These are phyloP conservation scores for Coemansia sp. DNA, from an alignment of 192 early-diverging fungal species.

Conservation along the genomic window DNA sequence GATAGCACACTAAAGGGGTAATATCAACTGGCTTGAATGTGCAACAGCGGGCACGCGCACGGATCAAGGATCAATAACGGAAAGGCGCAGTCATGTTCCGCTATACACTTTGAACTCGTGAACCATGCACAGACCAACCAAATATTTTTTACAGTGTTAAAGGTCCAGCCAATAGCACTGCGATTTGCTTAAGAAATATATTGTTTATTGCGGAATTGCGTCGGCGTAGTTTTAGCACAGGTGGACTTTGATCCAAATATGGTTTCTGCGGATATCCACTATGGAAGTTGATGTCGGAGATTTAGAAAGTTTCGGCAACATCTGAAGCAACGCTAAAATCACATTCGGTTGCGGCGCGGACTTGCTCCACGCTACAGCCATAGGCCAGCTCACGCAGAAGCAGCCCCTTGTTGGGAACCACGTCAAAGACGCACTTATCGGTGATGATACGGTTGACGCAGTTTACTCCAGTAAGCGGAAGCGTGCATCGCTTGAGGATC, in stretches of 20 bases:
- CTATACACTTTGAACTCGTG: no score
- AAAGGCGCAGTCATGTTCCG: no score
- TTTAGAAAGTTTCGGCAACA: constrained; percentile 25
- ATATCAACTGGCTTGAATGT: no score
- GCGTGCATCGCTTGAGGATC: constrained; percentile 65
- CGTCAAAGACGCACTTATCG: constrained; percentile 68
- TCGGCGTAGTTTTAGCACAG: no score
- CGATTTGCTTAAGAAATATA: no score
- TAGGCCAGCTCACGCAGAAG: constrained; percentile 60
- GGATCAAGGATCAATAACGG: no score
- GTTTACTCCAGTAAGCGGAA: constrained; percentile 67
- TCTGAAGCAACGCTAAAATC: constrained; percentile 53
- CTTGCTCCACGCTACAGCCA: constrained; percentile 60
- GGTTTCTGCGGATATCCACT: background rate
- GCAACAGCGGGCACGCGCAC: no score
- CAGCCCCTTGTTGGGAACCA: constrained; percentile 45
- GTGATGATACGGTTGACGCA: constrained; percentile 68
- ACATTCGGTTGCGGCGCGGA: constrained; percentile 56
- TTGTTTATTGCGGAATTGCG: no score
- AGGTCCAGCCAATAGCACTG: no score
- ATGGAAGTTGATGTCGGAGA: background rate
- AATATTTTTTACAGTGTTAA: no score
- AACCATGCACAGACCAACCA: constrained; percentile 4
- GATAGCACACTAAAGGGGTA: no score
- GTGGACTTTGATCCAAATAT: background rate